Conservation (phyloP, 371 early-diverging fungal species). For the Mortierella sp. region DNA sequence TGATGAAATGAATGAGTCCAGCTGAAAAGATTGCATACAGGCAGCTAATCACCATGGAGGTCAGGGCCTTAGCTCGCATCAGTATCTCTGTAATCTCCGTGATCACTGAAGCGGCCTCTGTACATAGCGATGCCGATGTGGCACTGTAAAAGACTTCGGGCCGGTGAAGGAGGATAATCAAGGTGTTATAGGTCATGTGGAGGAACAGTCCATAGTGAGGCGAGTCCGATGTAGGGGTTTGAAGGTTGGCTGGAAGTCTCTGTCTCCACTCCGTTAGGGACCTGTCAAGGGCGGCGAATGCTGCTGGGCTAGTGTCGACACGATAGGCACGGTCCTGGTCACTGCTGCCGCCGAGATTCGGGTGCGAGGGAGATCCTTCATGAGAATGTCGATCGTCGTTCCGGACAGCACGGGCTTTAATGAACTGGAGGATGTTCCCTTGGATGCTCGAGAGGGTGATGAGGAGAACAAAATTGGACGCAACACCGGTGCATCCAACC, state of each 20-base stretch:
- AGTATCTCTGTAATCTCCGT: conserved; percentile 65
- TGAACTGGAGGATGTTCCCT: conserved; percentile 46
- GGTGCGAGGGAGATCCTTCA: conserved; percentile 3
- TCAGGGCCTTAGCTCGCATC: conserved; percentile 22
- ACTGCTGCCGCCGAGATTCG: not conserved
- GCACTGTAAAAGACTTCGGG: conserved; percentile 65
- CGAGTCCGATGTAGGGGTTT: conserved; percentile 63
- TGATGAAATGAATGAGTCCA: conserved; percentile 29
- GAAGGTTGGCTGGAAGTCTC: conserved; percentile 60
- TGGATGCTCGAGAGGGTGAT: conserved; percentile 46
- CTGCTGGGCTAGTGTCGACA: conserved; percentile 26
- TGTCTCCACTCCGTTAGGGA: conserved; percentile 66
- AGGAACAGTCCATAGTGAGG: conserved; percentile 64
- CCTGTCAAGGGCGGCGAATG: conserved; percentile 61
- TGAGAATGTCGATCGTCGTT: conserved; percentile 12
- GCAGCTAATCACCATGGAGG: conserved; percentile 25
- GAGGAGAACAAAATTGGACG: conserved; percentile 37
- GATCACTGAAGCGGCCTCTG: conserved; percentile 69
- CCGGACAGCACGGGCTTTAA: conserved; percentile 27
- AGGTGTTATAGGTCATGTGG: conserved; percentile 83
- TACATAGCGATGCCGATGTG: conserved; percentile 69
- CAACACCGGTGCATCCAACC: not conserved
- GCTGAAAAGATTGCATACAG: conserved; percentile 33
- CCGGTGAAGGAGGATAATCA: conserved; percentile 81
- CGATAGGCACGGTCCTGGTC: conserved; percentile 23